A percentile compares a stretch with the other conserved stretches of the same genome.
Conservation (phyloP, 345 rosid genomes). For the Citrus hindsii region DNA sequence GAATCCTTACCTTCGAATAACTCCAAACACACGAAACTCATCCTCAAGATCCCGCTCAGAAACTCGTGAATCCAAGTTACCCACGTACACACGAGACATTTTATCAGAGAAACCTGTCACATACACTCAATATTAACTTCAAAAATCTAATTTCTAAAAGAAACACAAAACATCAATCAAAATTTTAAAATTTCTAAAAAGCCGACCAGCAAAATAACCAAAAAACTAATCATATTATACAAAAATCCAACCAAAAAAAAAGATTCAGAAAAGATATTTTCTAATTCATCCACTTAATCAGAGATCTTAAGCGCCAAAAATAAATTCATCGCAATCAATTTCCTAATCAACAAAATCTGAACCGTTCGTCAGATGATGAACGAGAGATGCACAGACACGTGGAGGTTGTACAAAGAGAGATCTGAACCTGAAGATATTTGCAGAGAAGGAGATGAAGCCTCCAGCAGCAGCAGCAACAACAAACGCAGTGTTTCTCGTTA, state of each 20-base stretch:
- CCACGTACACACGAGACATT: constrained; percentile 81
- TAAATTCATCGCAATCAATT: background rate
- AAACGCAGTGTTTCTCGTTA: background rate
- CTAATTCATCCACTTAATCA: background rate
- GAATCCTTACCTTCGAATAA: constrained; percentile 49
- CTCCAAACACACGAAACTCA: constrained; percentile 66
- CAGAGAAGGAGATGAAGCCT: constrained; percentile 1
- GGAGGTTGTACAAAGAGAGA: background rate
- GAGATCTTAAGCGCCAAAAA: background rate
- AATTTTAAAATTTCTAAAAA: background rate
- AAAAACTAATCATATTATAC: background rate
- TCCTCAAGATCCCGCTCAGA: constrained; percentile 77
- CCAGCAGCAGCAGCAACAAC: background rate
- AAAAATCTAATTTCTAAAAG: background rate
- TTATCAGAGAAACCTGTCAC: constrained; percentile 23
- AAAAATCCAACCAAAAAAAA: background rate
- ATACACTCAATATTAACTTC: background rate
- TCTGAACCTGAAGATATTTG: constrained; percentile 12
- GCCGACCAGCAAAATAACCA: background rate
- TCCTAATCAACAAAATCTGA: background rate
- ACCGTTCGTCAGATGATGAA: background rate
- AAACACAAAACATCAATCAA: background rate
- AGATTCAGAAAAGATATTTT: background rate
- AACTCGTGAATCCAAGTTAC: constrained; percentile 71
- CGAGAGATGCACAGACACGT: background rate